Percentiles rank a stretch among this genome's conserved stretches.
These are phyloP conservation scores for Xylaria telfairii DNA, from an alignment of 495 filamentous ascomycete species.

Conservation along the genomic window DNA sequence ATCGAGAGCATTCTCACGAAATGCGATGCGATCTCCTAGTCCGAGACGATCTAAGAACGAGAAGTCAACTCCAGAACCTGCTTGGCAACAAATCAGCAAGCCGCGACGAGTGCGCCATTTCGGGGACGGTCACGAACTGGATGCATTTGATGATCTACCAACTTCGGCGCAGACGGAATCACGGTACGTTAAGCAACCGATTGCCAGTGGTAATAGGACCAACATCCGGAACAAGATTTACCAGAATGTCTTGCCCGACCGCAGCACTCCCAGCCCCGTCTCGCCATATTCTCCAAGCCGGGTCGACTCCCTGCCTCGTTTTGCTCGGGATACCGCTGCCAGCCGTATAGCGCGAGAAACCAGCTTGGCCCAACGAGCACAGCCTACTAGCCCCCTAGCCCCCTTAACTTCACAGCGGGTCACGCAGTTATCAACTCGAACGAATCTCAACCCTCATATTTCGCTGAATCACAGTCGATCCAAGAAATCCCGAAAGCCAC, in stretches of 20 bases:
- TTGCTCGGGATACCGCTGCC: slow-evolving; percentile 92
- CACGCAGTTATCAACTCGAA: slow-evolving; percentile 68
- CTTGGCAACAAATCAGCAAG: slow-evolving; percentile 67
- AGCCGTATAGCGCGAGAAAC: slow-evolving; percentile 90
- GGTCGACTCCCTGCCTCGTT: slow-evolving; percentile 71
- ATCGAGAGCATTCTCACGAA: slow-evolving; percentile 61
- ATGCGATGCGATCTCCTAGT: slow-evolving; percentile 63
- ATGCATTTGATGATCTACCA: slow-evolving; percentile 92
- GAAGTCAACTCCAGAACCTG: slow-evolving; percentile 47
- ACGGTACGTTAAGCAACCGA: slow-evolving; percentile 80
- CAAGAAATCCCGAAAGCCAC: slow-evolving; percentile 64
- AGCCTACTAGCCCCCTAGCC: slow-evolving; percentile 60
- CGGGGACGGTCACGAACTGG: slow-evolving; percentile 90
- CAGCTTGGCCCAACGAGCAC: slow-evolving; percentile 66
- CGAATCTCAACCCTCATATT: slow-evolving; percentile 41
- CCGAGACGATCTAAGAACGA: slow-evolving; percentile 51
- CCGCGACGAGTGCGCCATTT: slow-evolving; percentile 78
- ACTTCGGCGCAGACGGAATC: slow-evolving; percentile 83
- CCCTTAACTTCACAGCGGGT: slow-evolving; percentile 81
- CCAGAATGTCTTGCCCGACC: slow-evolving; percentile 58
- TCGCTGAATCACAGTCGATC: slow-evolving; percentile 41
- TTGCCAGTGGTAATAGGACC: slow-evolving; percentile 71
- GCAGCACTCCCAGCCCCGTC: slow-evolving; percentile 61
- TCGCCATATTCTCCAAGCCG: slow-evolving; percentile 62
- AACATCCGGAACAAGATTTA: slow-evolving; percentile 66